A percentile compares a stretch with the other conserved stretches of the same genome.
phyloP scores from a whole-genome alignment of 1,139 yeast species.

The Hyphopichia khmerensis region DNA sequence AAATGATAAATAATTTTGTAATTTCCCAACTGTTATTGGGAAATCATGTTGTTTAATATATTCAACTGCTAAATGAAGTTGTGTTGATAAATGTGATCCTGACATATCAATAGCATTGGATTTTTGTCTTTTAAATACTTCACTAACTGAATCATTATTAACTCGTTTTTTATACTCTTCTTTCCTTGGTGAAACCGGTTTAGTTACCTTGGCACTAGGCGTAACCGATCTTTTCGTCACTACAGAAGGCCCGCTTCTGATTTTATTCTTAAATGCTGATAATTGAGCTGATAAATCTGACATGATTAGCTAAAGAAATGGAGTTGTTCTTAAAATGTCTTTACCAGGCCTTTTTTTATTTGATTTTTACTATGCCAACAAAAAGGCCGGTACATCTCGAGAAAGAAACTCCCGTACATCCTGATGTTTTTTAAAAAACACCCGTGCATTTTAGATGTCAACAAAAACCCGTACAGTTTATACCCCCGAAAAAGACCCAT shows the following conservation, averaged over 20 bases:
- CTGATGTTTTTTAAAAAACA: too few relatives aligned
- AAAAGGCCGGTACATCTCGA: too few relatives aligned
- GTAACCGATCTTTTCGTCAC: conserved; percentile 29
- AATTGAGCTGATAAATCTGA: conserved; percentile 48
- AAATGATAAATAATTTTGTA: conserved; percentile 57
- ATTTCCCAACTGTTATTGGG: conserved; percentile 62
- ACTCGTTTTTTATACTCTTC: conserved; percentile 14
- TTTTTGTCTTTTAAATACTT: conserved; percentile 39
- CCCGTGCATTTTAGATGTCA: too few relatives aligned
- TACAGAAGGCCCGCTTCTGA: conserved; percentile 49
- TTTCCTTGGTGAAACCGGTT: conserved; percentile 3
- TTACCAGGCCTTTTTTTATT: too few relatives aligned
- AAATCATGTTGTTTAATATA: conserved; percentile 67
- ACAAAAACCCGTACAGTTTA: too few relatives aligned
- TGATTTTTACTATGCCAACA: too few relatives aligned
- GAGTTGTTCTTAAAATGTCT: too few relatives aligned
- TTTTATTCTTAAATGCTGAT: conserved; percentile 49
- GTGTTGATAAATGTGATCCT: conserved; percentile 73
- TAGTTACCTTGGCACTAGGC: conserved; percentile 8
- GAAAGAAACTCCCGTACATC: too few relatives aligned
- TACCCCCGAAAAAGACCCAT: too few relatives aligned
- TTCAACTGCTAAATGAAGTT: conserved; percentile 84
- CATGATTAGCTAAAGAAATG: conserved; percentile 19
- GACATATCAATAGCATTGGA: conserved; percentile 25
- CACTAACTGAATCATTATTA: conserved; percentile 28